Evolutionary conservation across 768 basidiomycete species (phyloP).

Genomic region (Lyophyllum shimeji): DNA sequence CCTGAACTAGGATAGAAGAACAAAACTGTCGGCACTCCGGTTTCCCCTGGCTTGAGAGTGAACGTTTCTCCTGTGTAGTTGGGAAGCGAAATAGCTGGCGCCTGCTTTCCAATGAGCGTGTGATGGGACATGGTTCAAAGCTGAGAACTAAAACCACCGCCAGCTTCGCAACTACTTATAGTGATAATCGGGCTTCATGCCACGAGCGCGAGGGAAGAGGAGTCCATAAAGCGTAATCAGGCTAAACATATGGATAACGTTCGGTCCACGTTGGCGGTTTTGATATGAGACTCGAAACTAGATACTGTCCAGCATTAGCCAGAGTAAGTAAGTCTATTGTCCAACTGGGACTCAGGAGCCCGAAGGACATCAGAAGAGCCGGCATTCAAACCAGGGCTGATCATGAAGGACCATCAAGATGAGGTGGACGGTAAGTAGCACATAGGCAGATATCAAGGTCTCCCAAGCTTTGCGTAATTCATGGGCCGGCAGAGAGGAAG

Average conservation of each 20-base stretch:
- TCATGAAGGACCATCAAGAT: not conserved
- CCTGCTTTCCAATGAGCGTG: slow-evolving; percentile 59
- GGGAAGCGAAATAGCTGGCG: slow-evolving; percentile 64
- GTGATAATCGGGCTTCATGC: not conserved
- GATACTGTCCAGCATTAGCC: not conserved
- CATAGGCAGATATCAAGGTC: not conserved
- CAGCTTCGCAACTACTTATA: not conserved
- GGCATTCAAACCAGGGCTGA: not conserved
- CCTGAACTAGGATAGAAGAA: slow-evolving; percentile 82
- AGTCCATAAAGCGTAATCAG: slow-evolving; percentile 3
- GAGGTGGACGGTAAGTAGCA: not conserved
- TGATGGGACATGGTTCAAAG: slow-evolving; percentile 39
- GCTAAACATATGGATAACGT: not conserved
- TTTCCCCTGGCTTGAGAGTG: slow-evolving; percentile 57
- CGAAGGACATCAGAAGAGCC: not conserved
- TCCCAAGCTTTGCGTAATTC: not conserved
- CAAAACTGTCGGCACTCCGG: slow-evolving; percentile 60
- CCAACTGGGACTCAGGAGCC: no score
- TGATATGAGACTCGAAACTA: no score
- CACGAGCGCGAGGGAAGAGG: not conserved
- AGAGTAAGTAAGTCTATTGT: not conserved
- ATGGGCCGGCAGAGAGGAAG: not conserved
- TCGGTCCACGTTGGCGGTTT: no score
- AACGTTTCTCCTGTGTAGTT: slow-evolving; percentile 63
- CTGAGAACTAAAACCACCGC: not conserved